Evolutionary conservation across 2,329 filamentous ascomycete species (phyloP).

Genomic region (Aspergillus niger): DNA sequence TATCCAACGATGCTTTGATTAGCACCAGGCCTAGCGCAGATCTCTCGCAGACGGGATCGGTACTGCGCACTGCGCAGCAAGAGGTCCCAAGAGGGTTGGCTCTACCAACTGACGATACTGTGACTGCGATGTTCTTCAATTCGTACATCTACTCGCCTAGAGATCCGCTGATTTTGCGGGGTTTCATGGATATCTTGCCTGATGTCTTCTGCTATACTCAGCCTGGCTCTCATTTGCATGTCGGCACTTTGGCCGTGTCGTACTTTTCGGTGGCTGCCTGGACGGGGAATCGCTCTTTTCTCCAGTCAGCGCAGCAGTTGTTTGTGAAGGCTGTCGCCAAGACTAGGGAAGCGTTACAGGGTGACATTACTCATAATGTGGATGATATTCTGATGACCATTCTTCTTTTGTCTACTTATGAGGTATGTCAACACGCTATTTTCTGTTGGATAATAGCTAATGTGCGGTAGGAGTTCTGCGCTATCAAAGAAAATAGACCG

Average conservation of each 20-base stretch:
- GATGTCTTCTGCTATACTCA: slow-evolving; percentile 22
- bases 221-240: slow-evolving; percentile 25
- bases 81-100: slow-evolving; percentile 18
- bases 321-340: slow-evolving; percentile 28
- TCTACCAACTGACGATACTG: slow-evolving; percentile 29
- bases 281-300: slow-evolving; percentile 29
- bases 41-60: background rate
- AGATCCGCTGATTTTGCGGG: slow-evolving; percentile 27
- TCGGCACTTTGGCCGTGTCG: slow-evolving; percentile 29
- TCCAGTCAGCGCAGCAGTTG: slow-evolving; percentile 25
- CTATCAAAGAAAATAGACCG: slow-evolving; percentile 25
- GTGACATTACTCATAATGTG: slow-evolving; percentile 20
- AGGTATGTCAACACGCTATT: slow-evolving; percentile 19
- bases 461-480: slow-evolving; percentile 26
- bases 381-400: slow-evolving; percentile 29
- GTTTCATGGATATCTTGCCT: slow-evolving; percentile 34
- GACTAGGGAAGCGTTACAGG: slow-evolving; percentile 26
- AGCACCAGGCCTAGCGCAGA: background rate
- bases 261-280: slow-evolving; percentile 33
- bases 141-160: slow-evolving; percentile 31
- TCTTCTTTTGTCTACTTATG: slow-evolving; percentile 30
- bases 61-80: background rate
- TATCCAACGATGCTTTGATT: background rate
- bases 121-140: slow-evolving; percentile 33
- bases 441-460: background rate